Evolutionary conservation across 2,329 filamentous ascomycete genomes (phyloP).

Genomic region (Microsporum canis): DNA sequence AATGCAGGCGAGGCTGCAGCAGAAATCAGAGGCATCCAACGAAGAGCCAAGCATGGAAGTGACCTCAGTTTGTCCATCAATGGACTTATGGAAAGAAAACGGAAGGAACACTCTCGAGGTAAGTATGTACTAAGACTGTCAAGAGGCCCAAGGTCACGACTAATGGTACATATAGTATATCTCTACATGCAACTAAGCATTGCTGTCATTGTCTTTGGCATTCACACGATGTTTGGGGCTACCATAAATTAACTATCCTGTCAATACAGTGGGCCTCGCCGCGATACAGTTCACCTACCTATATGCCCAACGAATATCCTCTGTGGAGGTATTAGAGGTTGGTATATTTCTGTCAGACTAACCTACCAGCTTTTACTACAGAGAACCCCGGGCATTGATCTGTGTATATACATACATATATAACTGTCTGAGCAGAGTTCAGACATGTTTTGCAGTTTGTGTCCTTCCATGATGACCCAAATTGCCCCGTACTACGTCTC

Average conservation of each 20-base stretch:
- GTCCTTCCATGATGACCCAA: background rate
- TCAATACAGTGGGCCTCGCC: background rate
- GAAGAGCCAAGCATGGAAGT: background rate
- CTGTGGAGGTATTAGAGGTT: background rate
- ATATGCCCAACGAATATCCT: background rate
- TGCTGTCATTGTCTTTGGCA: background rate
- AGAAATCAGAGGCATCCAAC: constrained; percentile 3
- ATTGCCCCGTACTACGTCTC: background rate
- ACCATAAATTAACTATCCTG: background rate
- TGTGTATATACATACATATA: background rate
- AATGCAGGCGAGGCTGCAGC: constrained; percentile 9
- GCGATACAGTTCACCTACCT: background rate
- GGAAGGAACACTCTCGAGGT: background rate
- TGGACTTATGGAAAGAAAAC: background rate
- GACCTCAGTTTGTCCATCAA: background rate
- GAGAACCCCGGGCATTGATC: too few species aligned
- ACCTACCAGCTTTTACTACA: background rate
- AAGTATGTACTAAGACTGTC: background rate
- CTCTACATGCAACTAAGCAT: background rate
- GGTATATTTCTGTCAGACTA: background rate
- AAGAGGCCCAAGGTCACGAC: too few species aligned
- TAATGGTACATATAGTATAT: background rate
- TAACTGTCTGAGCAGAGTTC: background rate
- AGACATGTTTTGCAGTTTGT: background rate
- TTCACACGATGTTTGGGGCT: background rate